Percentiles rank a stretch among this genome's conserved stretches.
phyloP scores from a whole-genome alignment of 1,284 basidiomycete genomes.

The Cronartium ribicola region DNA sequence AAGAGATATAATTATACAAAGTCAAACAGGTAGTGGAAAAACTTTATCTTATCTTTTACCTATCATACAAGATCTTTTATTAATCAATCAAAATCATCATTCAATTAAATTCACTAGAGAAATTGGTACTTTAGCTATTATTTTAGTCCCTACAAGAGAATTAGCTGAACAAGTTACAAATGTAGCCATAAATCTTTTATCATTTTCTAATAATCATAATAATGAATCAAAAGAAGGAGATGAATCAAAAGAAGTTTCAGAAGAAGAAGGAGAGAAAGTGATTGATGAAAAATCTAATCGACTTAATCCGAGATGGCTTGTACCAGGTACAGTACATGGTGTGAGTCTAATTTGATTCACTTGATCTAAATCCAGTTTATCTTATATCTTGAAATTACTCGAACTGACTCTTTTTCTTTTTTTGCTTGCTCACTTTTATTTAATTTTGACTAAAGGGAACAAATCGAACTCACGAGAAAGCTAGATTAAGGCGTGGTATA shows the following conservation, averaged over 20 bases:
- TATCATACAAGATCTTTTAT: slow-evolving; percentile 88
- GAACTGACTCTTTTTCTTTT: neutral
- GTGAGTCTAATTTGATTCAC: slow-evolving; percentile 7
- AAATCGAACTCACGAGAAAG: slow-evolving; percentile 69
- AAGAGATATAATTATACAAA: slow-evolving; percentile 91
- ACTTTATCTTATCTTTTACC: slow-evolving; percentile 91
- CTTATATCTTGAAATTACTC: neutral
- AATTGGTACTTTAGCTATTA: slow-evolving; percentile 85
- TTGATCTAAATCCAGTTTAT: neutral
- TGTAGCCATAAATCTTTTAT: slow-evolving; percentile 62
- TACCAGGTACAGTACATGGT: slow-evolving; percentile 73
- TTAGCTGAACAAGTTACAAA: slow-evolving; percentile 87
- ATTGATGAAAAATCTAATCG: neutral
- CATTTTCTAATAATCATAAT: slow-evolving; percentile 54
- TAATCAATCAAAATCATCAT: slow-evolving; percentile 70
- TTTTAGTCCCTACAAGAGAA: slow-evolving; percentile 91
- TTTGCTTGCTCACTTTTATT: neutral
- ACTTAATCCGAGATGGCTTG: slow-evolving; percentile 68
- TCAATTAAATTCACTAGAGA: slow-evolving; percentile 61
- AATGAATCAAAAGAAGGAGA: slow-evolving; percentile 44
- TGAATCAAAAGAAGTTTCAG: slow-evolving; percentile 55
- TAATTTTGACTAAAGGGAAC: slow-evolving; percentile 60
- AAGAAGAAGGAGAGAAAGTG: slow-evolving; percentile 55
- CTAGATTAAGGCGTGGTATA: slow-evolving; percentile 65
- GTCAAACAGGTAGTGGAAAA: slow-evolving; percentile 97